Conservation (phyloP, 495 filamentous ascomycete genomes). For the Schizothecium vesticola region DNA sequence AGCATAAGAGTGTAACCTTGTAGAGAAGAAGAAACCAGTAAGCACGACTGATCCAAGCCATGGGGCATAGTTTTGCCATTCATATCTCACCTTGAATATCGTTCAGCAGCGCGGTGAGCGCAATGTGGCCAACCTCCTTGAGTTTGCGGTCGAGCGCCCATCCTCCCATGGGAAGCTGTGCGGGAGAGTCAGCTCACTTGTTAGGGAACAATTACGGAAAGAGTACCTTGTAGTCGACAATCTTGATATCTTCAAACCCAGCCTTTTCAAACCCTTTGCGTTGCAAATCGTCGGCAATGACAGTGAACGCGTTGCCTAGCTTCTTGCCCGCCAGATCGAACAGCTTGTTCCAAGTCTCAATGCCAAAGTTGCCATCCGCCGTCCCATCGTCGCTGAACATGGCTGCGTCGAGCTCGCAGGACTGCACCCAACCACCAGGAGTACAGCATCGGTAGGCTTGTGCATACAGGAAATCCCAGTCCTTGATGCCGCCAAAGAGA, state of each 20-base stretch:
- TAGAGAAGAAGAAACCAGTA: background rate
- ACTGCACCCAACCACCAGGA: slow-evolving; percentile 20
- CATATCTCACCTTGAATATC: slow-evolving; percentile 20
- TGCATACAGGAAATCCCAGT: slow-evolving; percentile 45
- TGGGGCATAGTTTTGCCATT: background rate
- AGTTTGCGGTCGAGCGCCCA: slow-evolving; percentile 33
- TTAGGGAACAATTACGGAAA: background rate
- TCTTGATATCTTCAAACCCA: slow-evolving; percentile 39
- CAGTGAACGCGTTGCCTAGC: slow-evolving; percentile 10
- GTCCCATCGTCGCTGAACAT: slow-evolving; percentile 14
- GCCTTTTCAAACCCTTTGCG: slow-evolving; percentile 36
- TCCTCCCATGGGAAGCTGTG: slow-evolving; percentile 28
- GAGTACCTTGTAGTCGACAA: slow-evolving; percentile 11
- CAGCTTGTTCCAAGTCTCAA: slow-evolving; percentile 7
- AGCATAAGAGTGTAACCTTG: slow-evolving; percentile 26
- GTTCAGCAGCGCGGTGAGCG: slow-evolving; percentile 20
- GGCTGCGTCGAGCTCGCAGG: slow-evolving; percentile 19
- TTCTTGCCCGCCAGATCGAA: slow-evolving; percentile 8
- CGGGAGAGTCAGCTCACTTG: slow-evolving; percentile 1
- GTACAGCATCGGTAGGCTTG: slow-evolving; percentile 24
- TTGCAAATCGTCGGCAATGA: slow-evolving; percentile 24
- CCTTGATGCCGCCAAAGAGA: slow-evolving; percentile 43
- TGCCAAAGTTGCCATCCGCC: background rate
- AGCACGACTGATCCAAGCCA: background rate
- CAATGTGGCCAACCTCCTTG: slow-evolving; percentile 41